Conservation (phyloP, 139 green algal genomes). For the Chlorella vulgaris region DNA sequence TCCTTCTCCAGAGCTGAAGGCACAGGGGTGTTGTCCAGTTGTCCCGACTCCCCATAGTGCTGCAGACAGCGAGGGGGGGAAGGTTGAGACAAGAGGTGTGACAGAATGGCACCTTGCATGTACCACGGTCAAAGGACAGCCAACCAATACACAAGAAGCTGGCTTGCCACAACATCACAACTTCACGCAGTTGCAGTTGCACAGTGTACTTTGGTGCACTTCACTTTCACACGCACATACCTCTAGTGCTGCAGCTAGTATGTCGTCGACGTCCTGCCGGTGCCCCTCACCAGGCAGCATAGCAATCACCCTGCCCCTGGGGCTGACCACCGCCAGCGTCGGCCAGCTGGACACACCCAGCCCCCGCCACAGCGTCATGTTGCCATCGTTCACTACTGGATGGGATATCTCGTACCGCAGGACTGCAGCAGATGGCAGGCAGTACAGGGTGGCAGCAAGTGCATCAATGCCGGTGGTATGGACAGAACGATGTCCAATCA, state of each 20-base stretch:
- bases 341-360: conserved; percentile 77
- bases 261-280: conserved; percentile 71
- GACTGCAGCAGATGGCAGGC: conserved; percentile 29
- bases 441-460: not conserved
- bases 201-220: not conserved
- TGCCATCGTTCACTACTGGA: conserved; percentile 76
- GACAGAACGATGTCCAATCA: not conserved
- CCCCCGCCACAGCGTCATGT: conserved; percentile 73
- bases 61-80: not conserved
- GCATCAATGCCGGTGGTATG: no score
- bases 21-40: conserved; percentile 63
- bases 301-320: conserved; percentile 56
- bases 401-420: conserved; percentile 77
- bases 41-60: conserved; percentile 65
- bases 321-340: conserved; percentile 69
- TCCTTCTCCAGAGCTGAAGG: conserved; percentile 69
- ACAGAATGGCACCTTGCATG: not conserved
- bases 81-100: not conserved
- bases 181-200: not conserved
- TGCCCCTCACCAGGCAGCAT: conserved; percentile 49
- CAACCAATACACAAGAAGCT: no score
- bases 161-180: not conserved
- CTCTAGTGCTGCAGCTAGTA: conserved; percentile 71
- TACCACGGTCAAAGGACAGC: not conserved
- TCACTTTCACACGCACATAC: not conserved